Percentiles rank a stretch among this genome's conserved stretches.
Evolutionary conservation across 129 eudicot species (phyloP).

Genomic region (Arctium lappa): DNA sequence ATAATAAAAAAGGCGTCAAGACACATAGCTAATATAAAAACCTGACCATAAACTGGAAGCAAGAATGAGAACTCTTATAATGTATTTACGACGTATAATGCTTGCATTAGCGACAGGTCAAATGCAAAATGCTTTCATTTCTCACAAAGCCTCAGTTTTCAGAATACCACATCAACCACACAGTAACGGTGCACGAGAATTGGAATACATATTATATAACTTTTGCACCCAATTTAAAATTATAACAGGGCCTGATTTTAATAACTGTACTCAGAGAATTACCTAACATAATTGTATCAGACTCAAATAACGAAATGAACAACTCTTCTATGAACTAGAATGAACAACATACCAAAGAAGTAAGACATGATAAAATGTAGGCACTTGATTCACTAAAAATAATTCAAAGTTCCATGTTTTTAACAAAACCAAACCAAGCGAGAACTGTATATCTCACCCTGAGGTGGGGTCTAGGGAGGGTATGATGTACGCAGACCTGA

Average conservation of each 20-base stretch:
- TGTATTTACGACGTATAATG: background rate
- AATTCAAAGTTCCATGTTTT: background rate
- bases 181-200: background rate
- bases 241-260: background rate
- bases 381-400: background rate
- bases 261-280: background rate
- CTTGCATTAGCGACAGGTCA: background rate
- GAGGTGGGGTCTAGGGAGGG: background rate
- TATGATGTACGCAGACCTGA: background rate
- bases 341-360: background rate
- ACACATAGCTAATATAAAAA: background rate
- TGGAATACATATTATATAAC: background rate
- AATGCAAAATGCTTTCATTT: slow-evolving; percentile 10
- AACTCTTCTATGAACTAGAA: background rate
- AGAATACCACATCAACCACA: background rate
- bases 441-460: background rate
- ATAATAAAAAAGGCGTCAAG: slow-evolving; percentile 1
- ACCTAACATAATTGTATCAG: background rate
- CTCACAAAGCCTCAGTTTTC: background rate
- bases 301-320: background rate
- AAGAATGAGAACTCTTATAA: background rate
- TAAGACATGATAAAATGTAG: background rate
- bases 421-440: background rate
- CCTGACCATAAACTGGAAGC: background rate
- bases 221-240: background rate